Conservation (phyloP, 768 basidiomycete species). For the Cystofilobasidium capitatum region DNA sequence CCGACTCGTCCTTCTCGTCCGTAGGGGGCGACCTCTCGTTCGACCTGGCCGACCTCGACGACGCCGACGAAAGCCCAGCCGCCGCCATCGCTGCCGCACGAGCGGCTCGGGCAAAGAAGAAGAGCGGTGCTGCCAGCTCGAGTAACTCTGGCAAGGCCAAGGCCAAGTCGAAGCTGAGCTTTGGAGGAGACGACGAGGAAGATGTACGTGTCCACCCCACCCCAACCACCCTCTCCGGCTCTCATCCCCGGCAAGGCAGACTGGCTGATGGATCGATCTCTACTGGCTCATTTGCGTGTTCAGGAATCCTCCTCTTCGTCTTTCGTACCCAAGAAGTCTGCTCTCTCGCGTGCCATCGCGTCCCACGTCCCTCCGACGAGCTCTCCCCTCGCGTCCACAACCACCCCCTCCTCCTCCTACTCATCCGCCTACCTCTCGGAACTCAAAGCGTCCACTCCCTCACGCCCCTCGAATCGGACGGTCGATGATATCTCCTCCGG, state of each 20-base stretch:
- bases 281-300: background rate
- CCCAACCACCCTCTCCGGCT: background rate
- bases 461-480: slow-evolving; percentile 28
- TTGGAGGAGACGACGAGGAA: slow-evolving; percentile 25
- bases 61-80: slow-evolving; percentile 14
- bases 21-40: background rate
- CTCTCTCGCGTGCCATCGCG: slow-evolving; percentile 19
- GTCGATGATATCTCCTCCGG: slow-evolving; percentile 31
- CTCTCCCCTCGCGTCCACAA: background rate
- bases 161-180: slow-evolving; percentile 21
- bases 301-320: slow-evolving; percentile 19
- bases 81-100: slow-evolving; percentile 22
- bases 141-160: slow-evolving; percentile 13
- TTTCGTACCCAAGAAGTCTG: slow-evolving; percentile 26
- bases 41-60: slow-evolving; percentile 6
- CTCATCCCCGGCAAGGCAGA: background rate
- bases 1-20: background rate
- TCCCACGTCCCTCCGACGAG: slow-evolving; percentile 10
- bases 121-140: background rate
- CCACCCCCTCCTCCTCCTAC: slow-evolving; percentile 41
- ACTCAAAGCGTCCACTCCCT: slow-evolving; percentile 62
- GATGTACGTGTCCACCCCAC: slow-evolving; percentile 4
- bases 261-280: background rate
- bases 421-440: slow-evolving; percentile 63
- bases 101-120: slow-evolving; percentile 12